Evolutionary conservation across 164 flowering plant genomes (phyloP).

Genomic region (Sedum album): DNA sequence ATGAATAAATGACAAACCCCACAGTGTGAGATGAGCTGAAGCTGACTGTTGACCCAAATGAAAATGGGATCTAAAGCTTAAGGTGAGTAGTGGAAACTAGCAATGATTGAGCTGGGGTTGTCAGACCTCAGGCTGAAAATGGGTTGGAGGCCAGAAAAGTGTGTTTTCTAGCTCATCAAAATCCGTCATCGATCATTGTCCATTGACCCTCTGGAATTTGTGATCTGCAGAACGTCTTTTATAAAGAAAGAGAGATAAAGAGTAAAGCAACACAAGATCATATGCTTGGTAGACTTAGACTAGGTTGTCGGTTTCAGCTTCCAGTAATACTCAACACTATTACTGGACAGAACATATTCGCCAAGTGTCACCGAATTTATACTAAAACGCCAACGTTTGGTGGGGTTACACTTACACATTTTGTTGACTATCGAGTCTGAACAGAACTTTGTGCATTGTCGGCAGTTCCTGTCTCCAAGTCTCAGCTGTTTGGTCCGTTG

Average conservation of each 20-base stretch:
- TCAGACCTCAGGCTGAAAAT: not conserved
- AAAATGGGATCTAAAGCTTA: no score
- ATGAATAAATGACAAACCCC: no score
- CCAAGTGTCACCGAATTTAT: not conserved
- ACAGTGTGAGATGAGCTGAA: no score
- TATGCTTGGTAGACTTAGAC: no score
- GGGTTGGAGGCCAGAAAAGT: not conserved
- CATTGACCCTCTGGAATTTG: not conserved
- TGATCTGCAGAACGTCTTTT: not conserved
- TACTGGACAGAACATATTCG: not conserved
- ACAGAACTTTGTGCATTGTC: not conserved
- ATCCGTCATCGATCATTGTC: not conserved
- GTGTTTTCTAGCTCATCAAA: not conserved
- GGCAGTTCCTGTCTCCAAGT: not conserved
- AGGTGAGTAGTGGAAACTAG: not conserved
- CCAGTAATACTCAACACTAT: no score
- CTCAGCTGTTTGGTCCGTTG: no score
- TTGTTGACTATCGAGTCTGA: not conserved
- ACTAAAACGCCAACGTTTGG: not conserved
- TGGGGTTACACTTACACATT: not conserved
- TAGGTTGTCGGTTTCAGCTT: not conserved
- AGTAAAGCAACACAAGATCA: no score
- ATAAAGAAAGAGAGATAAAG: no score
- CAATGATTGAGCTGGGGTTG: slow-evolving; percentile 3
- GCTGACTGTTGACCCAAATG: no score